Percentiles rank a stretch among this genome's conserved stretches.
These are phyloP conservation scores for Incumbomyces lentus DNA, from an alignment of 2,329 filamentous ascomycete genomes.

Conservation along the genomic window DNA sequence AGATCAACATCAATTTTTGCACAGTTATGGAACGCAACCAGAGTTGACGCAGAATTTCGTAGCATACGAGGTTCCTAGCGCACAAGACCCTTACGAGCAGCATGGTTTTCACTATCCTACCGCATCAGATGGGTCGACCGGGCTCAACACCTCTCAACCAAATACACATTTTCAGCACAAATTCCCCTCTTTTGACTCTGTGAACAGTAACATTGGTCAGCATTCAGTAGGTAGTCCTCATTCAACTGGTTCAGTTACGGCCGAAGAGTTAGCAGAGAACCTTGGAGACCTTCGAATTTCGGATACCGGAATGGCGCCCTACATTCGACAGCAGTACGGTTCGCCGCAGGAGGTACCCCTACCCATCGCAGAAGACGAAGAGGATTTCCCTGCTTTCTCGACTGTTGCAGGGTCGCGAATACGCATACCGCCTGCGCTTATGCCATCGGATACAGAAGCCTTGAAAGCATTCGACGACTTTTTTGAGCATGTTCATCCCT, in stretches of 20 bases:
- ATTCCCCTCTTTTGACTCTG: slow-evolving; percentile 4
- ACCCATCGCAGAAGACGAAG: slow-evolving; percentile 57
- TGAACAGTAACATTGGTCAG: neutral
- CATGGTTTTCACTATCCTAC: slow-evolving; percentile 1
- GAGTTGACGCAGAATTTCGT: neutral
- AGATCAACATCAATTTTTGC: slow-evolving; percentile 9
- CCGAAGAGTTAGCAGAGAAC: slow-evolving; percentile 65
- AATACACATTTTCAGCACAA: neutral
- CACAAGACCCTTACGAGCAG: slow-evolving; percentile 3
- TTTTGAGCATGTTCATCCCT: slow-evolving; percentile 83
- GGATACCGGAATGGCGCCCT: slow-evolving; percentile 76
- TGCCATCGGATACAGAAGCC: slow-evolving; percentile 77
- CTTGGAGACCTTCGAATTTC: slow-evolving; percentile 81
- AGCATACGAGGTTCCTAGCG: neutral
- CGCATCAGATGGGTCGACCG: neutral
- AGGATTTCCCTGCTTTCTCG: slow-evolving; percentile 50
- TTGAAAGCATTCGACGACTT: slow-evolving; percentile 82
- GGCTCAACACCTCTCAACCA: neutral
- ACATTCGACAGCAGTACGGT: slow-evolving; percentile 59
- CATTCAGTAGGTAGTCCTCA: slow-evolving; percentile 9
- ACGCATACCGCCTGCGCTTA: slow-evolving; percentile 81
- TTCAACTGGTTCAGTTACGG: slow-evolving; percentile 48
- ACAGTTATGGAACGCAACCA: slow-evolving; percentile 10
- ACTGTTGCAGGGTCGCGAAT: slow-evolving; percentile 65
- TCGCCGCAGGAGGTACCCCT: slow-evolving; percentile 42